Evolutionary conservation across 768 basidiomycete genomes (phyloP), one percentile per base, ranked within the genome.

Genomic region (Naganishia vaughanmartiniae): DNA sequence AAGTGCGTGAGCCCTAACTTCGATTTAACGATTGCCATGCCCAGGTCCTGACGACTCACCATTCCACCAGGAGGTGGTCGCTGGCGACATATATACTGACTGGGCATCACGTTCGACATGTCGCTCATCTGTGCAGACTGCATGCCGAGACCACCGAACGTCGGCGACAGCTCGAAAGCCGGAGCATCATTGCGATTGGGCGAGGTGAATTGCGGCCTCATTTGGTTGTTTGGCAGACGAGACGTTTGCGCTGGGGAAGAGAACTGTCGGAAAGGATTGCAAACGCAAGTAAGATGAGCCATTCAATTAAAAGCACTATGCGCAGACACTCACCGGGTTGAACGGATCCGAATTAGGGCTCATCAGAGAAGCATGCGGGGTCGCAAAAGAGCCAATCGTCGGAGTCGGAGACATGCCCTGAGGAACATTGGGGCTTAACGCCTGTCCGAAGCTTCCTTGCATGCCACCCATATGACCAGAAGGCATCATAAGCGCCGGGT

Each of bases 331-430:
- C 46, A 81, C 80, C 30, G 80, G 80, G 66, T 81, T 81, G 72
- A 81, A 81, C 12, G 80, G 80, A 68, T 81, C 80, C 5, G 77
- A 78, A 26, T 71, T 77, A 10, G 80, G 80, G 66, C 73, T 74
- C 78, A 80, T 79, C 76, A 81, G 76, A 34, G 75, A 72, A 36
- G 71, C 72, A 30, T 73, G 76, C 9, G 78, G 77, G 12, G 72
- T 70, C 42, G 73, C 73, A 72, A 78, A 71, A 26, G 77, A 74
- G 5, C 78, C 75, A 17, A 73, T 48, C 24, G 73, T 70, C 10
- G 76, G 76, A 7, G 76, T 75, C 17, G 73, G 66, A n/a, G 74
- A 71, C 56, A 66, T 58, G 24, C 39, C 39, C 26, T 60, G 57
- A 7, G 56, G 72, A 54, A 54, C 66, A 24, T 71, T 72, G 15